Evolutionary conservation across 495 filamentous ascomycete genomes (phyloP).

Genomic region (Penicillium salamii): DNA sequence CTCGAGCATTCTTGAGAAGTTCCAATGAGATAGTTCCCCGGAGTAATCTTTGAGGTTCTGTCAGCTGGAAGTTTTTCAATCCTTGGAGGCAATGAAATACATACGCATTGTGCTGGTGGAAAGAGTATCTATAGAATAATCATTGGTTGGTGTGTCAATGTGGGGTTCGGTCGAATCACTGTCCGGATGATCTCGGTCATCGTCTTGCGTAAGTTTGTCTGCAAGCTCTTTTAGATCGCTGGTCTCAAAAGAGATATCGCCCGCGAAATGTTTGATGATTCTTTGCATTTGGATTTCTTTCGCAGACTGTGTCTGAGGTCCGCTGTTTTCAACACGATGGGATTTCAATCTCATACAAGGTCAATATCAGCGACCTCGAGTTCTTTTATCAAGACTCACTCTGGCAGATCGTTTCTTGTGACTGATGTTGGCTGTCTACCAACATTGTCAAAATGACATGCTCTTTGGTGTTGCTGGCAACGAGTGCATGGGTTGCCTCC

Average conservation of each 20-base stretch:
- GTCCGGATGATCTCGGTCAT: not conserved
- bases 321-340: not conserved
- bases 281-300: slow-evolving; percentile 9
- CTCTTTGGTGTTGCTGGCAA: slow-evolving; percentile 12
- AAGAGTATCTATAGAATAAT: slow-evolving; percentile 17
- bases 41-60: slow-evolving; percentile 8
- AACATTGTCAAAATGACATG: slow-evolving; percentile 10
- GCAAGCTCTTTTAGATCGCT: slow-evolving; percentile 4
- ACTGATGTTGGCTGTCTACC: not conserved
- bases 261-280: slow-evolving; percentile 17
- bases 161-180: not conserved
- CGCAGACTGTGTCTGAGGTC: not conserved
- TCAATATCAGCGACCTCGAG: not conserved
- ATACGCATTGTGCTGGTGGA: slow-evolving; percentile 19
- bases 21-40: slow-evolving; percentile 16
- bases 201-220: not conserved
- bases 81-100: not conserved
- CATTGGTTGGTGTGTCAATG: not conserved
- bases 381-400: not conserved
- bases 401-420: not conserved
- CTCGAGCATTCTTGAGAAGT: slow-evolving; percentile 12
- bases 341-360: not conserved
- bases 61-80: not conserved
- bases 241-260: slow-evolving; percentile 13
- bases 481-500: slow-evolving; percentile 16